Percentiles rank a stretch among this genome's conserved stretches.
Evolutionary conservation across 148 eudicot genomes (phyloP).

Genomic region (Cornus kousa): DNA sequence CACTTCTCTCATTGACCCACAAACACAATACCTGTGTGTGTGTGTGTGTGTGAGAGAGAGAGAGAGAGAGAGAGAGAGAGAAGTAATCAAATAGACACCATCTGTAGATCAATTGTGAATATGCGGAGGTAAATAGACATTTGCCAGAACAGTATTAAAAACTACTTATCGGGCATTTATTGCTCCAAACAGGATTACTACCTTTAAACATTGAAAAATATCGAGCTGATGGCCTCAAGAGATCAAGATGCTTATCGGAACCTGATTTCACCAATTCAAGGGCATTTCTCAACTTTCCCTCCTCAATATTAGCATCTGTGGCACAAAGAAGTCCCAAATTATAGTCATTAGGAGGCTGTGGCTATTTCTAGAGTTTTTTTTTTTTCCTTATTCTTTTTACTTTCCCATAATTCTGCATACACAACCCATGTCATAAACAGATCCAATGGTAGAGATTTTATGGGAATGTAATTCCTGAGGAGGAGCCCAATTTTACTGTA

Average conservation of each 20-base stretch:
- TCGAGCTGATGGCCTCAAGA: slow-evolving; percentile 62
- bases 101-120: not conserved
- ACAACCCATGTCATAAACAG: not conserved
- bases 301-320: slow-evolving; percentile 48
- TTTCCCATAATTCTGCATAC: not conserved
- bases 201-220: slow-evolving; percentile 55
- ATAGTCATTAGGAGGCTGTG: slow-evolving; percentile 15
- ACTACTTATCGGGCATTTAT: not conserved
- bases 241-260: slow-evolving; percentile 51
- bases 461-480: not conserved
- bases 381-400: not conserved
- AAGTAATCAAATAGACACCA: not conserved
- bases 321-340: slow-evolving; percentile 26
- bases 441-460: not conserved
- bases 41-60: not conserved
- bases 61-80: not conserved
- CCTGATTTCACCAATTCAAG: slow-evolving; percentile 48
- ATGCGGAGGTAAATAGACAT: not conserved
- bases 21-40: no score
- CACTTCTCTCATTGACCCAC: no score
- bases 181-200: slow-evolving; percentile 24
- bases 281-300: slow-evolving; percentile 38
- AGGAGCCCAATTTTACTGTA: not conserved
- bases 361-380: slow-evolving; percentile 3
- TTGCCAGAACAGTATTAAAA: not conserved